Conservation (phyloP, 257 asterid species). For the Solanum appendiculatum region DNA sequence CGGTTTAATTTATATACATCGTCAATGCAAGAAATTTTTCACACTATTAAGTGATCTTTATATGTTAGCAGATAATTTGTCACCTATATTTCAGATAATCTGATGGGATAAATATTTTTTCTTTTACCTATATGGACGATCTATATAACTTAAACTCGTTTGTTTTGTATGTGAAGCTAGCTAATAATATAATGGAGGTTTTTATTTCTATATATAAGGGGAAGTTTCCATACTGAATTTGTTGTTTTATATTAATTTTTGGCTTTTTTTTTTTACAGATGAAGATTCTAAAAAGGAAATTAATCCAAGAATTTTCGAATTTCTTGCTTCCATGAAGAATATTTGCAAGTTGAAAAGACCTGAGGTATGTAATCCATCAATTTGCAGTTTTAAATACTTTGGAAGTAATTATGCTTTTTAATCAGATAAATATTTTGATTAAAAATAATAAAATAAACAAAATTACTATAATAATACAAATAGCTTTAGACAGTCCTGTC, state of each 20-base stretch:
- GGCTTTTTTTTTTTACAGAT: conserved; percentile 7
- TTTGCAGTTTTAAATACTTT: background rate
- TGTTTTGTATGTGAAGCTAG: background rate
- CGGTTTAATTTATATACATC: background rate
- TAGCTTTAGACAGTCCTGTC: background rate
- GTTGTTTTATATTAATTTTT: background rate
- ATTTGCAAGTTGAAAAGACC: conserved; percentile 64
- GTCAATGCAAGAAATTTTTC: background rate
- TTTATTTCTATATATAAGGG: background rate
- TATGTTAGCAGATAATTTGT: background rate
- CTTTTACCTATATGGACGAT: background rate
- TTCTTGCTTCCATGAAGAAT: conserved; percentile 44
- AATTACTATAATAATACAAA: no score
- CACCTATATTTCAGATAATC: no score
- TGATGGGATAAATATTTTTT: background rate
- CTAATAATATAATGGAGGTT: background rate
- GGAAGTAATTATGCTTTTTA: no score
- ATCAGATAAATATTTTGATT: background rate
- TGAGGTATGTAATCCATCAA: conserved; percentile 29
- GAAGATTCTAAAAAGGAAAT: conserved; percentile 21
- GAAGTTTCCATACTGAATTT: background rate
- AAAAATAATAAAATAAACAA: no score
- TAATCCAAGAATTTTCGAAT: conserved; percentile 35
- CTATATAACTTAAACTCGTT: background rate
- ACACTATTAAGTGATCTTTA: background rate